Conservation (phyloP, 2,329 filamentous ascomycete genomes). For the Fusarium lyarnte region DNA sequence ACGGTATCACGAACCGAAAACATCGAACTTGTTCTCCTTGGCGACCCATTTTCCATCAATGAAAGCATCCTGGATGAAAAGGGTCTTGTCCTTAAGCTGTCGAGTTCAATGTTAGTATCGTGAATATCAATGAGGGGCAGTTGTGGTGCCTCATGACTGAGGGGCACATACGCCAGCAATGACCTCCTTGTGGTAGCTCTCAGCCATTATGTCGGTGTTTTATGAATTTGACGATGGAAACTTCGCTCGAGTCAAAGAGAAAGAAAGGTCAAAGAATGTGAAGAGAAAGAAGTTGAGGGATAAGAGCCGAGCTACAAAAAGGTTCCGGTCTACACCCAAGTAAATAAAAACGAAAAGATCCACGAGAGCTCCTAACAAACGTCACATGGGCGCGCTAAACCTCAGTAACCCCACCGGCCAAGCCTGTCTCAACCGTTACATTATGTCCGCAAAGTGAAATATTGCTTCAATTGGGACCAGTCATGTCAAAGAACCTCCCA, state of each 20-base stretch:
- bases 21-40: conserved; percentile 45
- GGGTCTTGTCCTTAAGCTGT: conserved; percentile 42
- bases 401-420: conserved; percentile 29
- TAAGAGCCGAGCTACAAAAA: not conserved
- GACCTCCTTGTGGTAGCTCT: conserved; percentile 44
- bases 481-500: not conserved
- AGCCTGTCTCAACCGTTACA: not conserved
- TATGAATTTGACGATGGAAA: not conserved
- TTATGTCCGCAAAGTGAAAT: conserved; percentile 1
- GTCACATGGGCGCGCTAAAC: conserved; percentile 40
- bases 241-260: conserved; percentile 14
- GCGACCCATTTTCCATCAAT: conserved; percentile 43
- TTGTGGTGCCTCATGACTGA: conserved; percentile 28
- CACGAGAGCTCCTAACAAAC: conserved; percentile 30
- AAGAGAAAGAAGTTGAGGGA: not conserved
- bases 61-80: conserved; percentile 44
- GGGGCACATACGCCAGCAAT: conserved; percentile 38
- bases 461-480: conserved; percentile 7
- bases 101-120: conserved; percentile 19
- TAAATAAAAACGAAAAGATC: conserved; percentile 26
- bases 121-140: not conserved
- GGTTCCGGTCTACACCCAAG: conserved; percentile 12
- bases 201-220: conserved; percentile 35
- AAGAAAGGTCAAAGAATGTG: not conserved
- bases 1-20: conserved; percentile 35